These are phyloP conservation scores for Acaromyces ingoldii DNA, from an alignment of 1,284 basidiomycete species.

Conservation along the genomic window DNA sequence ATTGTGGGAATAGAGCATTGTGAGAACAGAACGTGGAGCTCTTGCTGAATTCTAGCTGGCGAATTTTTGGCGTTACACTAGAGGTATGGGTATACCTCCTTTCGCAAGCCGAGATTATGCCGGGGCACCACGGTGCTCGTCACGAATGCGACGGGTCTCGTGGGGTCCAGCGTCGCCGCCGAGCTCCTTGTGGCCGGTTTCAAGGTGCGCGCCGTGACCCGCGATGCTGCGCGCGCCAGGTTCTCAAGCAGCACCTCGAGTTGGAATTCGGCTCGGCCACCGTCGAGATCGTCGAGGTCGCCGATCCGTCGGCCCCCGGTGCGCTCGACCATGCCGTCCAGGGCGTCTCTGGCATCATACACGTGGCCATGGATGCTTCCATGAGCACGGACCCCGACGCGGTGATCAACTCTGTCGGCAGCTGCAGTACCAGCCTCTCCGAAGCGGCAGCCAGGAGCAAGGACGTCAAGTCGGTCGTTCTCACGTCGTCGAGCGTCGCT, in stretches of 20 bases:
- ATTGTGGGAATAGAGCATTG: no score
- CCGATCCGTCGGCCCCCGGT: background rate
- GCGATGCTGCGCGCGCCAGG: background rate
- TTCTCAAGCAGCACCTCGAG: background rate
- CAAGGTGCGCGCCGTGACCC: background rate
- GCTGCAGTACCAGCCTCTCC: background rate
- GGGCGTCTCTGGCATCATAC: conserved; percentile 1
- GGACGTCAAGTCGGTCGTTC: background rate
- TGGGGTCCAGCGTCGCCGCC: background rate
- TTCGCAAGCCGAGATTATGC: no score
- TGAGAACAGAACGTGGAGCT: no score
- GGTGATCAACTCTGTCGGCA: background rate
- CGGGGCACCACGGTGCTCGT: background rate
- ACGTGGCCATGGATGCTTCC: background rate
- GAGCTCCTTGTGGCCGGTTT: background rate
- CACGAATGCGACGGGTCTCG: background rate
- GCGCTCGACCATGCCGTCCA: background rate
- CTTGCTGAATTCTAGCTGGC: no score
- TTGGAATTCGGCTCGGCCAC: background rate
- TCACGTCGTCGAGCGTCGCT: background rate
- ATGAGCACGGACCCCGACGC: background rate
- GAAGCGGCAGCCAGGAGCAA: background rate
- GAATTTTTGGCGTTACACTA: no score
- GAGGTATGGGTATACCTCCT: no score
- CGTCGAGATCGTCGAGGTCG: background rate